Base-by-base conservation (phyloP, 441 rosid genomes). In the Theobroma grandiflorum region DNA sequence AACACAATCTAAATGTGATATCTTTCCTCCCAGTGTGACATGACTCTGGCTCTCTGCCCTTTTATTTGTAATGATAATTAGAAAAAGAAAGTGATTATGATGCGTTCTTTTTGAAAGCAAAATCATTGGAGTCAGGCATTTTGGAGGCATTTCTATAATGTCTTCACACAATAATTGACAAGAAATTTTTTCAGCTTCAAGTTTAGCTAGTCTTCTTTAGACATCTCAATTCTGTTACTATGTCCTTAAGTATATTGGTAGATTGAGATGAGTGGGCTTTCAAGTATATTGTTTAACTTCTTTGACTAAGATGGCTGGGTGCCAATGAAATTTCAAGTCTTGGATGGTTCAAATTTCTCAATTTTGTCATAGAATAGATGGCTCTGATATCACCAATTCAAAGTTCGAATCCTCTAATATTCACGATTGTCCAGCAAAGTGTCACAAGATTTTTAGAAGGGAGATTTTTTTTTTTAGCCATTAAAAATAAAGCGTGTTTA, bases 101-200 rank as follows among this genome's bases (percentile, higher is more conserved):
- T 85, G 98, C 98, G 58, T 79, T 91, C 81, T 82, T 94, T 20
- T 95, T 94, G 76, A 93, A 95, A 86, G 93, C 94, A 26, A 91
- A 84, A 86, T 93, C 99, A 47, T 74, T 94, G 2, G 91, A 91
- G 81, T 94, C 9, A 89, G 88, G 2, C 88, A 58, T 65, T 88
- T 52, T 79, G 78, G 65, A 86, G 99, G 98, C 91, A 90, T 38
- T 55, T 16, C 52, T 33, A 47, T 47, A 47, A 47, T 47, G 52
- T 12, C 52, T 47, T 47, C 3, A 47, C 15, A 3, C 15, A 11
- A 47, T 11, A 47, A 26, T 47, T 11, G 15, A 47, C 52, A 11
- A 47, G 52, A 47, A 4, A 47, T 74, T 57, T 73, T 26, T 42
- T 15, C 49, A 75, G 12, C 14, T 67, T 49, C 31, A 55, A 55